Percentiles rank a stretch among this genome's conserved stretches.
These are phyloP conservation scores for Neofusicoccum sp. DNA, from an alignment of 2,329 filamentous ascomycete species.

Conservation along the genomic window DNA sequence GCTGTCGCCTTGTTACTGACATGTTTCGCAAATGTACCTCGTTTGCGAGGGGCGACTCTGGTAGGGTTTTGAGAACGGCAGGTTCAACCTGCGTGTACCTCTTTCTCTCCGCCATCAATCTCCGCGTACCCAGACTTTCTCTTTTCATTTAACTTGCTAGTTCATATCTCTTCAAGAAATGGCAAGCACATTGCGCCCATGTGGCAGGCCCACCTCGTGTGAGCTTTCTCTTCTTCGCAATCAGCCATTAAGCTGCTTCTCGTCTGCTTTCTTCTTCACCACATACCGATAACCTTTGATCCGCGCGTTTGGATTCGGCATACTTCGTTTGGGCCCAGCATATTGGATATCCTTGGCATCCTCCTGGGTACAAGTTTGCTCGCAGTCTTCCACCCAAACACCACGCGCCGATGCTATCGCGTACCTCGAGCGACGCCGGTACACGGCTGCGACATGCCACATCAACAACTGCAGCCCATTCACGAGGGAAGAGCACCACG, in stretches of 20 bases:
- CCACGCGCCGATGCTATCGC: slow-evolving; percentile 35
- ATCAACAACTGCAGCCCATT: slow-evolving; percentile 37
- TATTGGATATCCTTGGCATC: slow-evolving; percentile 19
- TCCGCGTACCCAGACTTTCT: background rate
- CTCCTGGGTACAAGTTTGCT: background rate
- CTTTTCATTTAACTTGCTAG: background rate
- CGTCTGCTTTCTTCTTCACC: background rate
- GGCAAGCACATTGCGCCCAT: background rate
- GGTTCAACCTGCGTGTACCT: background rate
- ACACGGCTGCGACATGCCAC: slow-evolving; percentile 42
- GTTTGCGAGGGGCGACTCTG: too few relatives aligned
- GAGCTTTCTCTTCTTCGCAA: background rate
- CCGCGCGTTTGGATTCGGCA: slow-evolving; percentile 3
- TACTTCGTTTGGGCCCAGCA: slow-evolving; percentile 1
- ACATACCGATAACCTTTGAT: slow-evolving; percentile 1
- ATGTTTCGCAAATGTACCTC: too few relatives aligned
- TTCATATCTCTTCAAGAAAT: background rate
- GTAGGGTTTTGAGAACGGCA: background rate
- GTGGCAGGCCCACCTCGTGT: background rate
- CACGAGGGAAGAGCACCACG: slow-evolving; percentile 21
- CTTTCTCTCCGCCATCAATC: background rate
- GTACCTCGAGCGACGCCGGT: slow-evolving; percentile 39
- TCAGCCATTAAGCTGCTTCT: background rate
- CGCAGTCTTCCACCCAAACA: background rate
- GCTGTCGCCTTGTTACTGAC: too few relatives aligned